These are phyloP conservation scores for Tulasnella sp. DNA, from an alignment of 768 basidiomycete species.

Conservation along the genomic window DNA sequence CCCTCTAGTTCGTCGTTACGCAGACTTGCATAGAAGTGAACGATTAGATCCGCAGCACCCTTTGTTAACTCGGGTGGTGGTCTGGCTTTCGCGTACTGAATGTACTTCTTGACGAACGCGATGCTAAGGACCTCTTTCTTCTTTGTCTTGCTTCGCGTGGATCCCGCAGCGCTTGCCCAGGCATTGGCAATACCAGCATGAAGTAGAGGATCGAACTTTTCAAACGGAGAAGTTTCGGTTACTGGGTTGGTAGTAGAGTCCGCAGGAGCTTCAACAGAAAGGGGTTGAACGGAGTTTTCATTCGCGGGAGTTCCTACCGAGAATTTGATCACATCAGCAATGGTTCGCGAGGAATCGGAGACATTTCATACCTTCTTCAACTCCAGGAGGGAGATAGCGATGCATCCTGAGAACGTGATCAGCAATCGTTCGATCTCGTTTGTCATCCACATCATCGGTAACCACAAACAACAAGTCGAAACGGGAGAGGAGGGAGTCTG, in stretches of 20 bases:
- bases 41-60: conserved; percentile 88
- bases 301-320: conserved; percentile 48
- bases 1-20: conserved; percentile 86
- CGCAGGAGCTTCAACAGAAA: conserved; percentile 73
- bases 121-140: conserved; percentile 81
- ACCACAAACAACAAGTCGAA: conserved; percentile 97
- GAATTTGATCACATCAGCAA: not conserved
- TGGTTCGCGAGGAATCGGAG: not conserved
- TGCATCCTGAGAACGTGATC: conserved; percentile 98
- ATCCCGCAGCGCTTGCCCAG: conserved; percentile 39
- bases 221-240: conserved; percentile 67
- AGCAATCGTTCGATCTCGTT: conserved; percentile 83
- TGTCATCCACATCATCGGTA: conserved; percentile 95
- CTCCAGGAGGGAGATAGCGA: conserved; percentile 87
- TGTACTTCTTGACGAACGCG: conserved; percentile 93
- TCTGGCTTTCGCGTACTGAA: conserved; percentile 91
- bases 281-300: conserved; percentile 77
- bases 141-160: conserved; percentile 39
- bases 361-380: conserved; percentile 66
- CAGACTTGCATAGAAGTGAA: conserved; percentile 79
- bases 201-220: conserved; percentile 91
- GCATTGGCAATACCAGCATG: conserved; percentile 62
- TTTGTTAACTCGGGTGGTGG: conserved; percentile 75
- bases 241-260: conserved; percentile 28
- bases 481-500: conserved; percentile 94